Percentiles rank a stretch among this genome's conserved stretches.
phyloP scores from a whole-genome alignment of 208 protist species.

The Strigomonas galati region DNA sequence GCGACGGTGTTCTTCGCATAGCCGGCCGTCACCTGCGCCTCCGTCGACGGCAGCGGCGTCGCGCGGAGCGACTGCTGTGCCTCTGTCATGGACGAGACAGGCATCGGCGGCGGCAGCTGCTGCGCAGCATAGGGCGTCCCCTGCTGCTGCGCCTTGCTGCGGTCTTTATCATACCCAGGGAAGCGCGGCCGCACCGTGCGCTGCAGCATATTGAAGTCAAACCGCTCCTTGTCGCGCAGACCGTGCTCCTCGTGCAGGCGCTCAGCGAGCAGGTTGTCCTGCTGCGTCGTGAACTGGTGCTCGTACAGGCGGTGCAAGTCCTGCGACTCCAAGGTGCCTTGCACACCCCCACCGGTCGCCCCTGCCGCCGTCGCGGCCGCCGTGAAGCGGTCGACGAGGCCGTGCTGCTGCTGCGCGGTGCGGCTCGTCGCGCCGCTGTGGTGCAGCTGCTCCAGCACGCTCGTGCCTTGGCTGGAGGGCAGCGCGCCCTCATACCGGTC shows the following conservation, averaged over 20 bases:
- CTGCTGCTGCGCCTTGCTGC: slow-evolving; percentile 62
- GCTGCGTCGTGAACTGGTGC: slow-evolving; percentile 11
- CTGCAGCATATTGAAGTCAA: slow-evolving; percentile 78
- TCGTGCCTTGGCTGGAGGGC: slow-evolving; percentile 26
- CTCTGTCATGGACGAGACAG: slow-evolving; percentile 70
- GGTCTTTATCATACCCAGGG: slow-evolving; percentile 85
- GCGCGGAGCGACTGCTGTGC: slow-evolving; percentile 57
- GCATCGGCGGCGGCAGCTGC: slow-evolving; percentile 51
- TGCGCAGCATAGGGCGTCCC: slow-evolving; percentile 69
- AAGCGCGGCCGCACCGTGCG: slow-evolving; percentile 59
- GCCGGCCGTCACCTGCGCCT: slow-evolving; percentile 36
- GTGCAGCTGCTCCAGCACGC: slow-evolving; percentile 48
- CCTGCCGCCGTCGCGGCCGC: background rate
- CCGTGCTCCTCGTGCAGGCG: slow-evolving; percentile 68
- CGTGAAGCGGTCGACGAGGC: slow-evolving; percentile 49
- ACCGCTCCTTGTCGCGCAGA: slow-evolving; percentile 76
- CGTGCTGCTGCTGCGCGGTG: slow-evolving; percentile 41
- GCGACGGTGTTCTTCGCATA: slow-evolving; percentile 70
- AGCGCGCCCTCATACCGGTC: slow-evolving; percentile 30
- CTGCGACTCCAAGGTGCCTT: background rate
- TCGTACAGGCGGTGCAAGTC: slow-evolving; percentile 21
- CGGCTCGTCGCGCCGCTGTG: slow-evolving; percentile 48
- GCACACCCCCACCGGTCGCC: background rate
- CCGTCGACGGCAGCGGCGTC: slow-evolving; percentile 24
- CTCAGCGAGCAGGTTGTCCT: slow-evolving; percentile 57